phyloP scores from a whole-genome alignment of 1,139 yeast species.

The Sugiyamaella castrensis region DNA sequence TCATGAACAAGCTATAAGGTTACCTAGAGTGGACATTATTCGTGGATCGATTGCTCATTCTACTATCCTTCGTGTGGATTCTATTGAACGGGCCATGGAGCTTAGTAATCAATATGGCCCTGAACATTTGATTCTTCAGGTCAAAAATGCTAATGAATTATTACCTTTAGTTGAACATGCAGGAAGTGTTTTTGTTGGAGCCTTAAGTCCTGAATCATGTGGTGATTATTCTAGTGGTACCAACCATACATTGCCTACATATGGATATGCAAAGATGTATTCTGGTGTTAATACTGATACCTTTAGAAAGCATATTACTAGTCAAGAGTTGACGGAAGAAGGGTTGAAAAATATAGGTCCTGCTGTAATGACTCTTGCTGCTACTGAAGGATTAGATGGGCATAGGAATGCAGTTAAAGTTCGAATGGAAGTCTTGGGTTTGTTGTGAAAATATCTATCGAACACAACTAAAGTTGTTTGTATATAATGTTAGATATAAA shows the following conservation, averaged over 20 bases:
- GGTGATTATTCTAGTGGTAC: conserved; percentile 99
- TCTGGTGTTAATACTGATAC: conserved; percentile 96
- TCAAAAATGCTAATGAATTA: conserved; percentile 67
- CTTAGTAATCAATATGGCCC: conserved; percentile 93
- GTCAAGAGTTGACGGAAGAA: conserved; percentile 81
- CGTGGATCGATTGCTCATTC: conserved; percentile 92
- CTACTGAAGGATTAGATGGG: conserved; percentile 93
- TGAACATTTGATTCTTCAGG: conserved; percentile 91
- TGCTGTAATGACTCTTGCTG: conserved; percentile 97
- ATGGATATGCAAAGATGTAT: conserved; percentile 96
- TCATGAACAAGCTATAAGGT: conserved; percentile 72
- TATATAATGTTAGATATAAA: no score
- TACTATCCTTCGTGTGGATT: conserved; percentile 63
- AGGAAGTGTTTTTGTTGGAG: conserved; percentile 95
- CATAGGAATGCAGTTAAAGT: conserved; percentile 95
- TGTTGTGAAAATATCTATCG: not conserved
- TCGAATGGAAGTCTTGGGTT: conserved; percentile 64
- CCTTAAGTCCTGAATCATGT: conserved; percentile 94
- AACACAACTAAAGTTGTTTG: no score
- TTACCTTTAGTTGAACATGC: conserved; percentile 83
- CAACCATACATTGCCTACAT: conserved; percentile 95
- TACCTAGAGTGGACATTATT: conserved; percentile 92
- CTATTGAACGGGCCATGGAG: conserved; percentile 72
- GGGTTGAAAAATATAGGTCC: conserved; percentile 86
- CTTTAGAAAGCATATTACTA: conserved; percentile 90